phyloP scores from a whole-genome alignment of 352 stramenopile species.

The Phytophthora pluvialis region DNA sequence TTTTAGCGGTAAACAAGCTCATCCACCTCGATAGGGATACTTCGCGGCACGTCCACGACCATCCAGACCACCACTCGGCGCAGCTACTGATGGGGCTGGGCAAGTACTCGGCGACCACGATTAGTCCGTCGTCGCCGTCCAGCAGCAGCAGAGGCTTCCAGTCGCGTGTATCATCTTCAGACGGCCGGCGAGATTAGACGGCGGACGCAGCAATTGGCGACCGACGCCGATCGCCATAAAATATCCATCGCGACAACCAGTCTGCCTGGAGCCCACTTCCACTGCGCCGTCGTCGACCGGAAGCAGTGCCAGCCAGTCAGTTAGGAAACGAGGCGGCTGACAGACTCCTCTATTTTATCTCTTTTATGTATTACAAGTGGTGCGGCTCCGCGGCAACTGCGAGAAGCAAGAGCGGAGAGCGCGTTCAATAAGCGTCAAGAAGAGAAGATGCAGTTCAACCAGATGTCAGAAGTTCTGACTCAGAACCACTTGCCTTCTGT shows the following conservation, averaged over 20 bases:
- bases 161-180: constrained; percentile 14
- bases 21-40: constrained; percentile 28
- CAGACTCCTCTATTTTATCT: constrained; percentile 16
- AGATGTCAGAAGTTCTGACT: background rate
- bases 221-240: too few relatives aligned
- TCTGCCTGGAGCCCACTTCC: background rate
- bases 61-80: constrained; percentile 56
- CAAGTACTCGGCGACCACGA: constrained; percentile 26
- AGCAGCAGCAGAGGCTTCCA: constrained; percentile 18
- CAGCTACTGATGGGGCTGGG: constrained; percentile 64
- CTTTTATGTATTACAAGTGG: constrained; percentile 10
- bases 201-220: background rate
- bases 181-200: constrained; percentile 25
- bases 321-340: background rate
- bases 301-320: background rate
- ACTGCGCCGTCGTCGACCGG: background rate
- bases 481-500: background rate
- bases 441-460: too few relatives aligned
- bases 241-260: constrained; percentile 4
- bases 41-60: constrained; percentile 18
- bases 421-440: too few relatives aligned
- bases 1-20: constrained; percentile 41
- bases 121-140: constrained; percentile 22
- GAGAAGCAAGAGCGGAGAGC: background rate
- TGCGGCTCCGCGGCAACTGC: background rate